Base-by-base conservation (phyloP, 192 early-diverging fungal genomes). In the Backusella morwellensis region DNA sequence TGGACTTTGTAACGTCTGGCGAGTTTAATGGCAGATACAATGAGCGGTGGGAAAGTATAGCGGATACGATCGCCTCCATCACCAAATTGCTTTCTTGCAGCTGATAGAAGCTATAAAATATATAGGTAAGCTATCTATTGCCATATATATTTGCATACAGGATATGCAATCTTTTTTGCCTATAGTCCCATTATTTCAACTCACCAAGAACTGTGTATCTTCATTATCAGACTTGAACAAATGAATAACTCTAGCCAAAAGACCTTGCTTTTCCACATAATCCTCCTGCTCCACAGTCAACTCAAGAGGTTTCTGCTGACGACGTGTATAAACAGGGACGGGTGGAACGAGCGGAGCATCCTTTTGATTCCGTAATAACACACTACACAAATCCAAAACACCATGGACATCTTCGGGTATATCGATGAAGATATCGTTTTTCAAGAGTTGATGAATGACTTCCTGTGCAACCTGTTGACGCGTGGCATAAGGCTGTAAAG, bases 41-140 rank as follows among this genome's bases (percentile, higher is more conserved):
- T 89, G 21, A 99, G 85, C 9, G 98, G 90, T 21, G 97, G 96
- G 79, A 98, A 92, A 40, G 97, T 97, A 76, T 95, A 98, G 52
- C 92, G 88, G 70, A 98, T 93, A 66, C 97, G 92, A 74, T 95
- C 91, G 47, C 95, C 97, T 73, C 98, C 95, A 76, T 97, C 93
- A 1, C 89, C 91, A 63, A 99, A 92, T 73, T 96, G 92, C 69
- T 96, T 93, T 42, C 95, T 87, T 9, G 93, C 93, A 17, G 95
- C 88, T 2, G 91, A 90, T 52, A 99, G 82, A 41, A 98, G 88
- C 83, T 93, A 84, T 0, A 80, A 56, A 32, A 72, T 21, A 54
- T 41, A 70, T 73, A 75, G 34, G 67, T 32, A 77, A 40, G 17
- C 56, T 40, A 17, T 41, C 34, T 40, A 35, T n/a, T 35, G 40